Evolutionary conservation across 768 basidiomycete species (phyloP).

Genomic region (Rubroboletus pulcherrimus): DNA sequence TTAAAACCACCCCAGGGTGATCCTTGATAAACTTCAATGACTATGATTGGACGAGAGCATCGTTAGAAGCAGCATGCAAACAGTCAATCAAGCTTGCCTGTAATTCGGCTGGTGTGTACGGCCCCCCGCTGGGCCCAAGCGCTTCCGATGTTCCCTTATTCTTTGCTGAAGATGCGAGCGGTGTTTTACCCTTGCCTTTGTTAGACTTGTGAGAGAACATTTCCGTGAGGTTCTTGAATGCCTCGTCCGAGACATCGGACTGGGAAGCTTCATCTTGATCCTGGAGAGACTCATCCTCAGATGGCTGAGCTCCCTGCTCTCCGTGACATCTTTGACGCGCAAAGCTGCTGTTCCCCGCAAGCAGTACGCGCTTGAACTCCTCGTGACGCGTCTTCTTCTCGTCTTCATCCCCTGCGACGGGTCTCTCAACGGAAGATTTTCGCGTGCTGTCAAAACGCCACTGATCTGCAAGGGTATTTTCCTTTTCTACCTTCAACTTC

Average conservation of each 20-base stretch:
- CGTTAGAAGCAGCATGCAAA: not conserved
- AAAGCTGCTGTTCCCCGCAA: constrained; percentile 43
- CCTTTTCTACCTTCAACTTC: constrained; percentile 23
- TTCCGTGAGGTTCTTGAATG: constrained; percentile 45
- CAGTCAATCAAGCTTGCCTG: constrained; percentile 43
- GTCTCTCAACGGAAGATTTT: not conserved
- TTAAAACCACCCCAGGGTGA: constrained; percentile 62
- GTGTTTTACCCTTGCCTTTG: constrained; percentile 38
- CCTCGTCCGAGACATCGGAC: constrained; percentile 43
- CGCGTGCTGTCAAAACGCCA: constrained; percentile 43
- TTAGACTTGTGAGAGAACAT: constrained; percentile 40
- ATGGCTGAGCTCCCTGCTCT: constrained; percentile 14
- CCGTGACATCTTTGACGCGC: constrained; percentile 14
- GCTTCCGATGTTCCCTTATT: constrained; percentile 36
- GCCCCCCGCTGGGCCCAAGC: constrained; percentile 63
- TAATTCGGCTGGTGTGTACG: constrained; percentile 74
- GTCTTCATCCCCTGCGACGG: constrained; percentile 31
- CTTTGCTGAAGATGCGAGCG: constrained; percentile 21
- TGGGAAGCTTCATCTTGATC: constrained; percentile 26
- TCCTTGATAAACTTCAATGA: constrained; percentile 55
- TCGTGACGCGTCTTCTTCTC: constrained; percentile 44
- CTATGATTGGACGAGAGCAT: constrained; percentile 10
- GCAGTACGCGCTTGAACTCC: constrained; percentile 51
- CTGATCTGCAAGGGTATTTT: constrained; percentile 29
- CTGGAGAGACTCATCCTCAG: constrained; percentile 21